These are phyloP conservation scores for Termitomyces sp. DNA, from an alignment of 768 basidiomycete genomes.

Conservation along the genomic window DNA sequence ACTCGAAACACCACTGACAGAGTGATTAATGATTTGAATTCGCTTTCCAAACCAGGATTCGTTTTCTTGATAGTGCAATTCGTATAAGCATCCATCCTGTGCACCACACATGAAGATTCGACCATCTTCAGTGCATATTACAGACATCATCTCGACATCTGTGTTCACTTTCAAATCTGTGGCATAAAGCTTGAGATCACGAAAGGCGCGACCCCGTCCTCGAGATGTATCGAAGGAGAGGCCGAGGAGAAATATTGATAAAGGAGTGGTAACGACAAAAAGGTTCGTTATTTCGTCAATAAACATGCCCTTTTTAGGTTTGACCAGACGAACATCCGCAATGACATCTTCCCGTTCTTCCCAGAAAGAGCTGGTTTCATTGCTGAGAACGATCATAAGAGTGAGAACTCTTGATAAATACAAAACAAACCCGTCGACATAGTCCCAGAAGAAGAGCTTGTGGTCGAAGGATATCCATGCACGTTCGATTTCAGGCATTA, in stretches of 20 bases:
- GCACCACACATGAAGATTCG: constrained; percentile 88
- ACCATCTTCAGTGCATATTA: constrained; percentile 74
- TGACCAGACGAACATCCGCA: constrained; percentile 82
- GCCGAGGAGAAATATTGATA: constrained; percentile 81
- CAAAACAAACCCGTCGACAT: constrained; percentile 73
- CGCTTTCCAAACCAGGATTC: constrained; percentile 92
- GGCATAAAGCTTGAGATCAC: constrained; percentile 84
- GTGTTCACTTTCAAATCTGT: constrained; percentile 78
- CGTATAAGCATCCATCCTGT: constrained; percentile 86
- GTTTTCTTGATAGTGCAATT: constrained; percentile 84
- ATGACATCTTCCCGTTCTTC: constrained; percentile 92
- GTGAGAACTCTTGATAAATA: not conserved
- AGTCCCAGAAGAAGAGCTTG: constrained; percentile 95
- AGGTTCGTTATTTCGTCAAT: constrained; percentile 88
- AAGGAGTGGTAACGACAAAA: constrained; percentile 85
- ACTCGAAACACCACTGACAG: constrained; percentile 72
- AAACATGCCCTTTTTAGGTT: constrained; percentile 81
- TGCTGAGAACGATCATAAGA: constrained; percentile 34
- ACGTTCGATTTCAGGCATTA: constrained; percentile 89
- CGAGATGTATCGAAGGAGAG: constrained; percentile 51
- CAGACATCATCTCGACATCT: constrained; percentile 83
- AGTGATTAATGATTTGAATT: constrained; percentile 83
- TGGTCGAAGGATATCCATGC: constrained; percentile 96
- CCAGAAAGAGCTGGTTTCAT: constrained; percentile 87
- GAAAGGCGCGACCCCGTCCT: constrained; percentile 38